Conservation (phyloP, 495 filamentous ascomycete species). For the Aspergillus haitiensis region DNA sequence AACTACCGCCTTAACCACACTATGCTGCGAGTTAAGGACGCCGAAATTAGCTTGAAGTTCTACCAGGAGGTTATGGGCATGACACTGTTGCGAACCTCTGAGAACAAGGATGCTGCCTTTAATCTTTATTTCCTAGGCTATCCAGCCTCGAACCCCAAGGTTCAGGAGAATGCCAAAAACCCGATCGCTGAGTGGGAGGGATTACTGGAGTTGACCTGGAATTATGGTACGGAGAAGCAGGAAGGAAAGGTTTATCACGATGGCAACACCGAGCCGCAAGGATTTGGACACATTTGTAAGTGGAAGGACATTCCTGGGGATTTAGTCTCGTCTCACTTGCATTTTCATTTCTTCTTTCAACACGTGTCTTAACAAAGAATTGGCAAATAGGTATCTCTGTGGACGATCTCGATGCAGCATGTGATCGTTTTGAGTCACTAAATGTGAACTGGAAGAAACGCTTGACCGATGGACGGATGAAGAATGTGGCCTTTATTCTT, state of each 20-base stretch:
- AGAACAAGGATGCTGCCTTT: conserved; percentile 70
- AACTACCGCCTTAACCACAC: conserved; percentile 65
- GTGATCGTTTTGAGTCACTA: conserved; percentile 76
- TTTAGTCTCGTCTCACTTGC: background rate
- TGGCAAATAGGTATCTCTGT: conserved; percentile 67
- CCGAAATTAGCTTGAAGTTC: conserved; percentile 79
- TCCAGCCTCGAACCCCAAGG: conserved; percentile 44
- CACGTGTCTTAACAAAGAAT: background rate
- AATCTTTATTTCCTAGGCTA: conserved; percentile 95
- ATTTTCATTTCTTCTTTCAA: background rate
- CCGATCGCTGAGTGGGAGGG: conserved; percentile 71
- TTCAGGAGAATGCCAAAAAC: conserved; percentile 53
- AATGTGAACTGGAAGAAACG: conserved; percentile 92
- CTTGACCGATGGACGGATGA: conserved; percentile 88
- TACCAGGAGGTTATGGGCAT: conserved; percentile 91
- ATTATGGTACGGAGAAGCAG: conserved; percentile 94
- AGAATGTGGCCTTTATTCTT: conserved; percentile 88
- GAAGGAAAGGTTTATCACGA: conserved; percentile 83
- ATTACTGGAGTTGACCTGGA: conserved; percentile 89
- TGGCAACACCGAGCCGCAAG: conserved; percentile 87
- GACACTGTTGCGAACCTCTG: conserved; percentile 69
- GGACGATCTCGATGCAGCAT: conserved; percentile 84
- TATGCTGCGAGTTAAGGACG: conserved; percentile 94
- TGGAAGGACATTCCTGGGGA: conserved; percentile 14
- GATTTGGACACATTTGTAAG: conserved; percentile 88